Percentiles rank a stretch among this genome's conserved stretches.
Evolutionary conservation across 78 protist genomes (phyloP).

Genomic region (Anaeramoeba flamelloides): DNA sequence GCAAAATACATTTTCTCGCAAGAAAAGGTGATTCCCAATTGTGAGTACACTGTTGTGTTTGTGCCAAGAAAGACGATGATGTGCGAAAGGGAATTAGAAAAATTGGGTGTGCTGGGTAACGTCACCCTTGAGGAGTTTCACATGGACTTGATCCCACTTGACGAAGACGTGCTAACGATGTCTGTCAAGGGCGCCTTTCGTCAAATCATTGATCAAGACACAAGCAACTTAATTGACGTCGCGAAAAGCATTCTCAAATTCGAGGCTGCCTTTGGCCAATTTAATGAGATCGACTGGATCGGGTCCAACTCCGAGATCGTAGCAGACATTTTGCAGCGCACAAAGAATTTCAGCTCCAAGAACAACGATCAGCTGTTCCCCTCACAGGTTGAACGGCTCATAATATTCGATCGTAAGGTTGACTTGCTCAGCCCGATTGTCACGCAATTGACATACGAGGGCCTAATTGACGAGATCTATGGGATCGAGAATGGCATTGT

Average conservation of each 20-base stretch:
- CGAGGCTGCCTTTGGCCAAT: conserved; percentile 50
- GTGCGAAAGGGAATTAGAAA: conserved; percentile 53
- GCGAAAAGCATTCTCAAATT: conserved; percentile 51
- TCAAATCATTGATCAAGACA: conserved; percentile 50
- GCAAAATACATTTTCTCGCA: no score
- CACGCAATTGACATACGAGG: conserved; percentile 79
- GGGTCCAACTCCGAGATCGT: conserved; percentile 46
- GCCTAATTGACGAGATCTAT: conserved; percentile 68
- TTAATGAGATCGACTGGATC: conserved; percentile 61
- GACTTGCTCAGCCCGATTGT: conserved; percentile 44
- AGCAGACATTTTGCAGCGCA: conserved; percentile 20
- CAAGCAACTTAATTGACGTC: conserved; percentile 23
- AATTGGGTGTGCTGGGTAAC: conserved; percentile 42
- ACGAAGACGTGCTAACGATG: conserved; percentile 63
- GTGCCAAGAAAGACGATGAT: conserved; percentile 47
- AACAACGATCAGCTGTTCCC: not conserved
- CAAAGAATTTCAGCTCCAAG: not conserved
- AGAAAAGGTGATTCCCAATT: conserved; percentile 10
- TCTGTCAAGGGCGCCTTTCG: conserved; percentile 34
- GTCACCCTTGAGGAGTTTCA: conserved; percentile 21
- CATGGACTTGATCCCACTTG: conserved; percentile 59
- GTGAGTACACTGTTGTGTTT: conserved; percentile 30
- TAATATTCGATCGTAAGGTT: conserved; percentile 32
- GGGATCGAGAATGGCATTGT: conserved; percentile 25
- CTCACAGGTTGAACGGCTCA: conserved; percentile 40